A percentile compares a stretch with the other conserved stretches of the same genome.
phyloP scores from a whole-genome alignment of 306 rosid species.

The Rosa multiflora region DNA sequence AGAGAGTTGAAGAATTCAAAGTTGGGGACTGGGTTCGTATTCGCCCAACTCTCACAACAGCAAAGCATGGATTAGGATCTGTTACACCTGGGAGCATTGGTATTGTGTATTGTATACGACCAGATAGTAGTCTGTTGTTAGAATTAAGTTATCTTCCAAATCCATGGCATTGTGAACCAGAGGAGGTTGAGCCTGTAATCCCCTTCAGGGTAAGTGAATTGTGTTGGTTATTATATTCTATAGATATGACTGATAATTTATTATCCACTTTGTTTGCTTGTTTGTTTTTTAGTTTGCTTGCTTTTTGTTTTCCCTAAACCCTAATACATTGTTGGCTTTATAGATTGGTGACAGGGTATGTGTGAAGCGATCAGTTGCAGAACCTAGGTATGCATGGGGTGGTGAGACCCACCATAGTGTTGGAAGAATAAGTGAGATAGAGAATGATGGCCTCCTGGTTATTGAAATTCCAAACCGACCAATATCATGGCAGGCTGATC shows the following conservation, averaged over 20 bases:
- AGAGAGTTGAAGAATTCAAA: constrained; percentile 95
- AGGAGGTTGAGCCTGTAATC: constrained; percentile 90
- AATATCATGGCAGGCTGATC: constrained; percentile 98
- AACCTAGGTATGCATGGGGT: constrained; percentile 99
- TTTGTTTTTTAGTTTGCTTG: constrained; percentile 1
- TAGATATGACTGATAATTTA: neutral
- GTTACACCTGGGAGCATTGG: constrained; percentile 99
- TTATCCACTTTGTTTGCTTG: constrained; percentile 2
- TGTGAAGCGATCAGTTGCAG: constrained; percentile 97
- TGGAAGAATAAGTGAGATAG: constrained; percentile 94
- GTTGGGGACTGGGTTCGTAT: constrained; percentile 99
- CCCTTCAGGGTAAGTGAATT: constrained; percentile 72
- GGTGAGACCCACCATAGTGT: constrained; percentile 99
- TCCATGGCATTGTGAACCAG: constrained; percentile 99
- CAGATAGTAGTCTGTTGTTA: constrained; percentile 88
- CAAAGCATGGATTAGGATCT: constrained; percentile 96
- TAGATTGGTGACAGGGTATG: constrained; percentile 94
- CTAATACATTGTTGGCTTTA: constrained; percentile 28
- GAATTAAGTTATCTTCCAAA: constrained; percentile 94
- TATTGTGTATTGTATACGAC: constrained; percentile 90
- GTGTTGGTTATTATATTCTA: constrained; percentile 18
- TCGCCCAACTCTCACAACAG: constrained; percentile 93
- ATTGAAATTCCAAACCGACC: constrained; percentile 94
- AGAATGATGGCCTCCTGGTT: constrained; percentile 89
- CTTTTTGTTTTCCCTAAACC: neutral